Evolutionary conservation across 2,329 filamentous ascomycete species (phyloP).

Genomic region (Madurella mycetomatis): DNA sequence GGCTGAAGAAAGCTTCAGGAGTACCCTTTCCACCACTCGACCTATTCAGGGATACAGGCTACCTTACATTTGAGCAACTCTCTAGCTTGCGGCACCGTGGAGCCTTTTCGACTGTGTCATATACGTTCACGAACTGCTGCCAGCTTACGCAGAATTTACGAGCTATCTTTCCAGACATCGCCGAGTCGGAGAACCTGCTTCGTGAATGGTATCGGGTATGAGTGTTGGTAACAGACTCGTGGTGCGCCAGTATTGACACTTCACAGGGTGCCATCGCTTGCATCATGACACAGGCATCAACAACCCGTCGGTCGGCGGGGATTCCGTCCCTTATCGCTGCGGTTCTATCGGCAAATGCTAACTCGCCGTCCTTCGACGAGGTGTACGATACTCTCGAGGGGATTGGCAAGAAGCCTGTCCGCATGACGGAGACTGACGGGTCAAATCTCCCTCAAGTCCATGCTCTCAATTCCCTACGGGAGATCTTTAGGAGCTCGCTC

Average conservation of each 20-base stretch:
- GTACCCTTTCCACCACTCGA: slow-evolving; percentile 45
- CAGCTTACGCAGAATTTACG: slow-evolving; percentile 50
- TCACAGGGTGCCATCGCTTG: slow-evolving; percentile 61
- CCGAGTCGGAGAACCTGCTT: slow-evolving; percentile 46
- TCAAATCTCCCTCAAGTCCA: slow-evolving; percentile 84
- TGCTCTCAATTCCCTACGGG: slow-evolving; percentile 87
- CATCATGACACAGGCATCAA: slow-evolving; percentile 71
- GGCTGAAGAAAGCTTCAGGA: slow-evolving; percentile 41
- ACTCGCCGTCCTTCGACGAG: slow-evolving; percentile 56
- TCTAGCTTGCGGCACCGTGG: slow-evolving; percentile 81
- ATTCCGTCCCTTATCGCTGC: slow-evolving; percentile 83
- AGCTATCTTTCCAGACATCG: slow-evolving; percentile 30
- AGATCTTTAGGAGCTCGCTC: slow-evolving; percentile 80
- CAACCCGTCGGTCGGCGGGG: slow-evolving; percentile 86
- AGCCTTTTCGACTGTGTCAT: slow-evolving; percentile 87
- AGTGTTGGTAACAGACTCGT: neutral
- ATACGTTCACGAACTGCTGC: slow-evolving; percentile 81
- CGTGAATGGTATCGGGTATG: slow-evolving; percentile 66
- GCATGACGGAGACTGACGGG: slow-evolving; percentile 53
- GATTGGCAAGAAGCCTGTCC: slow-evolving; percentile 53
- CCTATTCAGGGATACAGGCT: slow-evolving; percentile 63
- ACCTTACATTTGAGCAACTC: slow-evolving; percentile 76
- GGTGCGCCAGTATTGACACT: neutral
- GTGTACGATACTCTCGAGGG: slow-evolving; percentile 59
- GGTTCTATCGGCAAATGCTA: slow-evolving; percentile 64